Conservation (phyloP, 495 filamentous ascomycete species). For the Articulospora tetracladia region DNA sequence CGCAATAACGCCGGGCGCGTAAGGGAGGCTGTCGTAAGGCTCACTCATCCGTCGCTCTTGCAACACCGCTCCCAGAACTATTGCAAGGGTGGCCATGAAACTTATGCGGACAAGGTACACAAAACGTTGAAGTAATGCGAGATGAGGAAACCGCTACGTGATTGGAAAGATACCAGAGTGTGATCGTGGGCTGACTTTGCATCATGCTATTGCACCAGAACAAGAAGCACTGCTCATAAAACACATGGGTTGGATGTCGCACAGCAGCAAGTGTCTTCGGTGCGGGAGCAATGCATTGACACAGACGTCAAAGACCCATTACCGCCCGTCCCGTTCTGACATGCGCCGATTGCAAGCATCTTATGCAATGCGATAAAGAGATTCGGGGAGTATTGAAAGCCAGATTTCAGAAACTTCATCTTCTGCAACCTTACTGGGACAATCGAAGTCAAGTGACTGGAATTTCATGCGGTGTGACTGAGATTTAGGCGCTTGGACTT, state of each 20-base stretch:
- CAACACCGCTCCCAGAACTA: constrained; percentile 14
- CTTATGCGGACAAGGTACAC: constrained; percentile 23
- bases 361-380: constrained; percentile 24
- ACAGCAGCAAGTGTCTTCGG: constrained; percentile 11
- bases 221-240: background rate
- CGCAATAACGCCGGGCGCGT: constrained; percentile 25
- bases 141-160: background rate
- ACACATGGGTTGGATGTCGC: constrained; percentile 5
- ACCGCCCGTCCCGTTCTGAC: constrained; percentile 8
- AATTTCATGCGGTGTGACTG: constrained; percentile 53
- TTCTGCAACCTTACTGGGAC: constrained; percentile 30
- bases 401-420: constrained; percentile 19
- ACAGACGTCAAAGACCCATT: background rate
- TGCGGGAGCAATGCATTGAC: background rate
- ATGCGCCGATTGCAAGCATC: constrained; percentile 21
- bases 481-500: constrained; percentile 21
- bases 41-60: constrained; percentile 7
- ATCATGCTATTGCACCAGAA: constrained; percentile 13
- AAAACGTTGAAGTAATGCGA: constrained; percentile 8
- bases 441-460: constrained; percentile 61
- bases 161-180: constrained; percentile 11
- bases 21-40: constrained; percentile 26
- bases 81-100: constrained; percentile 20
- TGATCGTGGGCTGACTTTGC: constrained; percentile 16
- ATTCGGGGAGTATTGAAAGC: constrained; percentile 1